Conservation (phyloP, 139 green algal genomes). For the Micractinium sp. region DNA sequence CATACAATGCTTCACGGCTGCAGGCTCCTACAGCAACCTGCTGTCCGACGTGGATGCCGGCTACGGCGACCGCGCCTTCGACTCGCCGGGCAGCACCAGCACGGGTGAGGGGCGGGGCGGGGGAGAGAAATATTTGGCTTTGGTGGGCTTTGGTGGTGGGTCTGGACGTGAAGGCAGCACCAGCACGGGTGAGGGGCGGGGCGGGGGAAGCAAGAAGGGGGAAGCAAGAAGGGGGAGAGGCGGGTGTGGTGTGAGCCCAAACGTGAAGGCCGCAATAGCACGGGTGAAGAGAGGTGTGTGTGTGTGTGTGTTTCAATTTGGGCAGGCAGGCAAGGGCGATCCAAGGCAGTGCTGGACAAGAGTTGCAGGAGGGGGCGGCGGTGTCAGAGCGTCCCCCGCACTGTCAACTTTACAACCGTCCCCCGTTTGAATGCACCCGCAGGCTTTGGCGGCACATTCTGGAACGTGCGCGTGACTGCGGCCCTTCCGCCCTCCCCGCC, state of each 20-base stretch:
- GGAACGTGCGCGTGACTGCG: conserved; percentile 6
- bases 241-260: no score
- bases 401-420: no score
- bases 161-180: neutral
- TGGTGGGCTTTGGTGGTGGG: neutral
- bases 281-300: no score
- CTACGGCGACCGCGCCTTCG: neutral
- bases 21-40: conserved; percentile 13
- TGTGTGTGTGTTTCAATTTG: no score
- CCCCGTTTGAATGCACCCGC: neutral
- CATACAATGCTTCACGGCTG: no score
- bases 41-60: neutral
- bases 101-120: neutral
- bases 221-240: no score
- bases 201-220: no score
- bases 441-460: neutral
- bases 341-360: no score
- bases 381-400: no score
- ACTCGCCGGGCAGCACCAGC: neutral
- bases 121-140: neutral
- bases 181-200: neutral
- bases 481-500: neutral
- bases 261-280: no score
- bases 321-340: no score
- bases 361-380: no score